Base-by-base conservation (phyloP, 257 asterid species). In the Solanum arcanum region DNA sequence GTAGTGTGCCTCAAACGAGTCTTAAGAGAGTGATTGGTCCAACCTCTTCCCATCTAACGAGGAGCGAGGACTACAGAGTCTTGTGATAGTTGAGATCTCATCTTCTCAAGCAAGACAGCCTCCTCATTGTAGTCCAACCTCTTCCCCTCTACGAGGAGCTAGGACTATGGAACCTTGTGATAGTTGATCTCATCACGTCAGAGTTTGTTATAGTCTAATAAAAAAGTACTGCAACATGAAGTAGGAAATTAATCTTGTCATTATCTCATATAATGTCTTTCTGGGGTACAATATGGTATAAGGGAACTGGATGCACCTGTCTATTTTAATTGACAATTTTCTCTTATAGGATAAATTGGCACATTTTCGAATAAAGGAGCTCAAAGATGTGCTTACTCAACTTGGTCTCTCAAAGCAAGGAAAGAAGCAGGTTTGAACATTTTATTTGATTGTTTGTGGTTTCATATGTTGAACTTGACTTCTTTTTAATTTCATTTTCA, bases 351-450 rank as follows among this genome's bases (percentile, higher is more conserved):
- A 96, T 62, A 96, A 97, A 89, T 89, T 96, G 86, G 88, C 98
- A 37, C 93, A 94, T 91, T 97, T 97, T 86, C 96, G 99, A 62
- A 92, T 97, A 89, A 96, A 96, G 94, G 99, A 97, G 91, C 99
- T 97, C 86, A 97, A 97, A 94, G 98, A 94, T 92, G 96, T 95
- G 49, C 98, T 96, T 76, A 88, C 95, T 23, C 94, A 97, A 90
- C 93, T 97, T 27, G 98, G 98, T 86, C 94, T 92, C 86, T 91
- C 99, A 83, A 97, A 97, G 91, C 98, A 96, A 92, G 99, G 99
- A 91, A 97, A 94, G 94, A 97, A 97, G 91, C 99, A 97, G 99
- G 99, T 97, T 88, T 85, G 90, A 31, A 70, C 70, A 69, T 21
- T 86, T 74, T 70, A n/a, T 70, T 20, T 69, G 35, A 70, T 42